Percentiles rank a stretch among this genome's conserved stretches.
Evolutionary conservation across 2,329 filamentous ascomycete genomes (phyloP).

Genomic region (Aspergillus bombycis): DNA sequence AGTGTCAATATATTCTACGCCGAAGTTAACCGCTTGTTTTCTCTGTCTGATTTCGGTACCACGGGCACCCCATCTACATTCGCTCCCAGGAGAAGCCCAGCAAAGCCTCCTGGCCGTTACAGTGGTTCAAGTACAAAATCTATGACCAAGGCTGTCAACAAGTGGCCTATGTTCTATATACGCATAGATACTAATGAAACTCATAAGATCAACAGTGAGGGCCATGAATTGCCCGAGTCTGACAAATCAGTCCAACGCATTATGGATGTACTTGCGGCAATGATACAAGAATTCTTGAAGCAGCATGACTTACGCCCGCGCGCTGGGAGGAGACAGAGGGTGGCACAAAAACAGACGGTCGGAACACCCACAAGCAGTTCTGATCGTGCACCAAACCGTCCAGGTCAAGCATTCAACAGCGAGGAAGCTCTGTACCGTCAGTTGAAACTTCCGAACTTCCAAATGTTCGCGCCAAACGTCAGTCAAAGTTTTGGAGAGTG

Average conservation of each 20-base stretch:
- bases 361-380: constrained; percentile 3
- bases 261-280: constrained; percentile 66
- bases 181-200: constrained; percentile 59
- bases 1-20: constrained; percentile 71
- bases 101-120: background rate
- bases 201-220: constrained; percentile 45
- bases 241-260: constrained; percentile 58
- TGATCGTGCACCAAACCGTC: background rate
- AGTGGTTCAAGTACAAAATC: constrained; percentile 55
- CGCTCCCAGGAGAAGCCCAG: background rate
- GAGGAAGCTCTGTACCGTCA: constrained; percentile 29
- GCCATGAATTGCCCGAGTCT: constrained; percentile 34
- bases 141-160: constrained; percentile 69
- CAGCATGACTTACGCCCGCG: constrained; percentile 70
- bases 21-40: constrained; percentile 76
- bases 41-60: constrained; percentile 74
- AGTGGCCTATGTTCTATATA: constrained; percentile 90
- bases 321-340: constrained; percentile 21
- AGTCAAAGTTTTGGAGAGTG: constrained; percentile 38
- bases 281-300: constrained; percentile 74
- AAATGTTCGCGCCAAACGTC: constrained; percentile 14
- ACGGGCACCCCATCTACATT: constrained; percentile 49
- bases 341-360: constrained; percentile 7
- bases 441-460: constrained; percentile 37
- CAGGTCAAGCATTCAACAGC: constrained; percentile 10